A percentile compares a stretch with the other conserved stretches of the same genome.
Conservation (phyloP, 176 grass and related monocot genomes). For the Triticum monococcum region DNA sequence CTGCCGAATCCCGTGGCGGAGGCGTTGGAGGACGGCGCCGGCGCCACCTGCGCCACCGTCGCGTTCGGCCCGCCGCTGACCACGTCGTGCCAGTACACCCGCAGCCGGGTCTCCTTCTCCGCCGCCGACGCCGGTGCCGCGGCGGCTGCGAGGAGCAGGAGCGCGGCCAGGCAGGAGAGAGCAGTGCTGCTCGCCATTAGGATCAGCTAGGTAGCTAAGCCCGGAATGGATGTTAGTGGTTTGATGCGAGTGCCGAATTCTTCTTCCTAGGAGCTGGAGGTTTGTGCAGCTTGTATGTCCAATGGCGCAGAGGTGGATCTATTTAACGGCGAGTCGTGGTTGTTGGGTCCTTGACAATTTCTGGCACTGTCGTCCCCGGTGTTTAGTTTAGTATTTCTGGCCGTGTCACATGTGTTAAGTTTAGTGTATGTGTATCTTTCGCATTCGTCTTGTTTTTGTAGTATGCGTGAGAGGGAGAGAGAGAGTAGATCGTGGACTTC, state of each 20-base stretch:
- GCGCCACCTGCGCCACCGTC: conserved; percentile 23
- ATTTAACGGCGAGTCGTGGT: neutral
- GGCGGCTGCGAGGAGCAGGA: neutral
- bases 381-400: neutral
- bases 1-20: conserved; percentile 36
- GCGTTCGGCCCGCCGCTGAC: conserved; percentile 44
- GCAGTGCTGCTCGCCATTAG: neutral
- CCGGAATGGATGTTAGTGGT: neutral
- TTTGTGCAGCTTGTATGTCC: neutral
- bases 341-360: neutral
- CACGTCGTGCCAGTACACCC: conserved; percentile 78
- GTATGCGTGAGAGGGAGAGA: neutral
- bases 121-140: neutral
- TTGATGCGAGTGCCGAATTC: neutral
- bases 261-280: neutral
- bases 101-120: conserved; percentile 38
- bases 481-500: neutral
- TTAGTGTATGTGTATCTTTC: neutral
- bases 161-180: neutral
- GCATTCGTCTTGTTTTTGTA: neutral
- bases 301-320: neutral
- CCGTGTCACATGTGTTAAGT: neutral
- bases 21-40: neutral
- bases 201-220: neutral
- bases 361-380: neutral